Evolutionary conservation across 257 asterid genomes (phyloP).

Genomic region (Gentiana macrophylla): DNA sequence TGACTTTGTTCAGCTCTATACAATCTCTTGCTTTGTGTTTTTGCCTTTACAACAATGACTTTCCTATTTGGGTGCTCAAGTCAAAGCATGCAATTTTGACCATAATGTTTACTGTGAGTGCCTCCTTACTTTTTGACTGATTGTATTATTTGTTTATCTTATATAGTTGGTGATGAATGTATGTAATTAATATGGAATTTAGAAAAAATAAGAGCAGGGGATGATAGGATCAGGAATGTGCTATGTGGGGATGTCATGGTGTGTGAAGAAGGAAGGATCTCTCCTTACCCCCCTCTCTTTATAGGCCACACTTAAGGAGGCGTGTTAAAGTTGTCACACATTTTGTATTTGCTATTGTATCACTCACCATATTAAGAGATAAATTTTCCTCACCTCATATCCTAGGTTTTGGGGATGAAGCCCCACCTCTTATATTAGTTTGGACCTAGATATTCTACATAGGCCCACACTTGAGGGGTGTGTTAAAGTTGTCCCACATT

Average conservation of each 20-base stretch:
- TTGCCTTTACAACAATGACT: constrained; percentile 25
- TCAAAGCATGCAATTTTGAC: constrained; percentile 35
- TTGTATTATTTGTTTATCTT: not conserved
- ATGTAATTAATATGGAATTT: not conserved
- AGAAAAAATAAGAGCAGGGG: constrained; percentile 34
- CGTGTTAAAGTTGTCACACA: too few species aligned
- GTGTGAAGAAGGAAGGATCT: constrained; percentile 67
- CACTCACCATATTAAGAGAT: too few species aligned
- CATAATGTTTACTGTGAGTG: constrained; percentile 47
- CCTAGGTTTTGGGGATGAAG: too few species aligned
- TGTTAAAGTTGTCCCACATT: too few species aligned
- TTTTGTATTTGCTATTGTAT: too few species aligned
- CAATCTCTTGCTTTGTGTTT: constrained; percentile 38
- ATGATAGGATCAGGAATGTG: constrained; percentile 71
- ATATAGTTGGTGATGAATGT: not conserved
- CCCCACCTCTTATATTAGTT: too few species aligned
- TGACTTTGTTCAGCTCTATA: constrained; percentile 58
- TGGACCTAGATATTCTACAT: too few species aligned
- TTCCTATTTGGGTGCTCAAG: constrained; percentile 37
- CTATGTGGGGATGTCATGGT: constrained; percentile 81
- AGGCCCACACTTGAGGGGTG: too few species aligned
- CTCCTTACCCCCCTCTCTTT: constrained; percentile 29
- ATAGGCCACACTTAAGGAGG: too few species aligned
- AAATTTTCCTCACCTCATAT: too few species aligned
- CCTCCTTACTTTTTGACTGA: not conserved